Base-by-base conservation (phyloP, 176 grass and related monocot species). In the Chloris gayana region DNA sequence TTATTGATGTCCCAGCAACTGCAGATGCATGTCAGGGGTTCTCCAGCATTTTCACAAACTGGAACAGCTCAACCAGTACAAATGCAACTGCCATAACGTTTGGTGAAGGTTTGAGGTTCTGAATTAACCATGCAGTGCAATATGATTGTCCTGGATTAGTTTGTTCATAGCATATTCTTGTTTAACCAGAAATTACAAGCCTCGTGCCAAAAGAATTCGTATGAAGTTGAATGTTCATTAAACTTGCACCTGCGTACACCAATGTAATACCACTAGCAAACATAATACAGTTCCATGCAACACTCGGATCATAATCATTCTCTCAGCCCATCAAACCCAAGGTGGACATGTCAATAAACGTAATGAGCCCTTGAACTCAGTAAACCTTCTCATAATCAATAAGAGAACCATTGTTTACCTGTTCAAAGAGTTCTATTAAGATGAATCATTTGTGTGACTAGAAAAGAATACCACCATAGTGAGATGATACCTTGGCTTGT, bases 391-490 rank as follows among this genome's bases (percentile, higher is more conserved):
- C 73, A 83, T 79, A 73, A 85, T 26, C 45, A 74, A 79, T 74
- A 89, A 91, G 80, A 88, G 62, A 84, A 85, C 73, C 72, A 33
- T 82, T 45, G 4, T 90, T 97, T 97, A 97, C 94, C 94, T 94
- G 89, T 56, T 70, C 24, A 85, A 79, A 77, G 42, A 57, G 59
- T 71, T 32, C n/a, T 19, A 67, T 68, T 85, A 35, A 75, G 64
- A 71, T 80, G 33, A 77, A 67, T 72, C 25, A 22, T 54, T 22
- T 67, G 77, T 37, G 37, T 73, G 27, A 39, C 19, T 75, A 61
- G 56, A 2, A 63, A 47, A 12, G 44, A 24, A 50, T 9, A 56
- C 64, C 9, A 66, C 44, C 31, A 47, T 2, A 51, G 18, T 53
- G 25, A 78, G 24, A 77, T 78, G 17, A 72, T 91, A 92, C 96